Conservation (phyloP, 1,284 basidiomycete genomes). For the Anthracocystis setariae region DNA sequence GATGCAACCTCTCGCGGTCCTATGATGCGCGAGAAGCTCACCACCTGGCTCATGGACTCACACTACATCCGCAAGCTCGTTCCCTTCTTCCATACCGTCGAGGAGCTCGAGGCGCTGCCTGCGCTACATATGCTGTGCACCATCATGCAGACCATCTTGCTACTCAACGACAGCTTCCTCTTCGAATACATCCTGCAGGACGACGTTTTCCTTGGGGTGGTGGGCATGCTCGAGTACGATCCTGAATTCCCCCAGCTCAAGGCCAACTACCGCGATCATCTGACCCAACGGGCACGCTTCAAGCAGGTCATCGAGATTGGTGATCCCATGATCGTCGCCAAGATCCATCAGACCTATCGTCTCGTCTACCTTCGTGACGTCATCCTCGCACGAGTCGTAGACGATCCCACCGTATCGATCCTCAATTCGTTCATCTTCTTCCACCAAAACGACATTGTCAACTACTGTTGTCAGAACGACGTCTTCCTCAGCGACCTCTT, state of each 20-base stretch:
- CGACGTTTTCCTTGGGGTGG: slow-evolving; percentile 88
- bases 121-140: slow-evolving; percentile 89
- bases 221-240: slow-evolving; percentile 98
- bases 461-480: slow-evolving; percentile 82
- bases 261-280: slow-evolving; percentile 94
- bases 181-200: slow-evolving; percentile 96
- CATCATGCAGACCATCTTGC: slow-evolving; percentile 92
- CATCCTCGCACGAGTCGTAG: slow-evolving; percentile 89
- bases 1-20: slow-evolving; percentile 66
- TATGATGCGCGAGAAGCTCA: slow-evolving; percentile 78
- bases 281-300: slow-evolving; percentile 82
- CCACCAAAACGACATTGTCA: slow-evolving; percentile 98
- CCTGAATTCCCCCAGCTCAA: slow-evolving; percentile 95
- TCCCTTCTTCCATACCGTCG: slow-evolving; percentile 84
- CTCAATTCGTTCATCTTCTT: slow-evolving; percentile 97
- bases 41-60: slow-evolving; percentile 74
- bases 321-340: slow-evolving; percentile 61
- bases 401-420: slow-evolving; percentile 96
- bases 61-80: slow-evolving; percentile 89
- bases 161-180: slow-evolving; percentile 92
- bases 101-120: slow-evolving; percentile 88
- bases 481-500: slow-evolving; percentile 82
- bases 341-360: slow-evolving; percentile 95
- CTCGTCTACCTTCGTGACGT: slow-evolving; percentile 98
- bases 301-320: slow-evolving; percentile 64